A percentile compares a stretch with the other conserved stretches of the same genome.
These are phyloP conservation scores for Globisporangium spiculum DNA, from an alignment of 352 stramenopile species.

Conservation along the genomic window DNA sequence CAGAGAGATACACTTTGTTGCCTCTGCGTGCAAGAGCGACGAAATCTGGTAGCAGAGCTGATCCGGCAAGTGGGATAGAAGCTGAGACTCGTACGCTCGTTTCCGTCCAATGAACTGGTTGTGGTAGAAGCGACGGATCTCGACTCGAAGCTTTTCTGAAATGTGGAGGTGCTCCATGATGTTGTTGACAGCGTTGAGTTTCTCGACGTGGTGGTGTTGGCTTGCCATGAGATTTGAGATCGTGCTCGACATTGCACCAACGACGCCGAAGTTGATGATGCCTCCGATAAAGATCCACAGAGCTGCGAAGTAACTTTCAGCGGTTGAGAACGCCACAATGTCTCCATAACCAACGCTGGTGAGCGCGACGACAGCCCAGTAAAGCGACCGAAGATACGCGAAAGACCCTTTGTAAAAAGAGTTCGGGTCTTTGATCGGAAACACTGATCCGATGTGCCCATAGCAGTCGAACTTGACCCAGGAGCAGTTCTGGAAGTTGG, in stretches of 20 bases:
- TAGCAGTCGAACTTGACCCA: constrained; percentile 77
- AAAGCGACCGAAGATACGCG: constrained; percentile 67
- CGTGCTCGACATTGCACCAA: constrained; percentile 78
- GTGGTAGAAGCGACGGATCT: constrained; percentile 77
- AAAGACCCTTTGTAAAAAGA: constrained; percentile 53
- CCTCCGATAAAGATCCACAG: constrained; percentile 74
- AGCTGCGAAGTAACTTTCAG: constrained; percentile 67
- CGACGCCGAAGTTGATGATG: constrained; percentile 76
- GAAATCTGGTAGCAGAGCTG: constrained; percentile 77
- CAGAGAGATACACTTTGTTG: constrained; percentile 48
- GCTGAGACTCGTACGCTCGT: constrained; percentile 64
- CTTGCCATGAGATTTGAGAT: constrained; percentile 66
- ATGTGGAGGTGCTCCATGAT: constrained; percentile 61
- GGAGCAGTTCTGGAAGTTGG: constrained; percentile 56
- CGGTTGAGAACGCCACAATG: constrained; percentile 69
- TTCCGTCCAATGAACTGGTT: constrained; percentile 59
- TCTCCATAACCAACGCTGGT: constrained; percentile 75
- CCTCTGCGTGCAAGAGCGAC: constrained; percentile 57
- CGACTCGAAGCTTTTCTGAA: constrained; percentile 42
- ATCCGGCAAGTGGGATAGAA: constrained; percentile 64
- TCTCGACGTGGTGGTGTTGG: constrained; percentile 66
- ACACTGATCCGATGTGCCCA: constrained; percentile 42
- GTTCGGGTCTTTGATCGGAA: constrained; percentile 36
- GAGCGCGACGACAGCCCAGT: constrained; percentile 72
- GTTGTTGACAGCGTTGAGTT: constrained; percentile 61